Base-by-base conservation (phyloP, 257 asterid species). In the Lavandula angustifolia region DNA sequence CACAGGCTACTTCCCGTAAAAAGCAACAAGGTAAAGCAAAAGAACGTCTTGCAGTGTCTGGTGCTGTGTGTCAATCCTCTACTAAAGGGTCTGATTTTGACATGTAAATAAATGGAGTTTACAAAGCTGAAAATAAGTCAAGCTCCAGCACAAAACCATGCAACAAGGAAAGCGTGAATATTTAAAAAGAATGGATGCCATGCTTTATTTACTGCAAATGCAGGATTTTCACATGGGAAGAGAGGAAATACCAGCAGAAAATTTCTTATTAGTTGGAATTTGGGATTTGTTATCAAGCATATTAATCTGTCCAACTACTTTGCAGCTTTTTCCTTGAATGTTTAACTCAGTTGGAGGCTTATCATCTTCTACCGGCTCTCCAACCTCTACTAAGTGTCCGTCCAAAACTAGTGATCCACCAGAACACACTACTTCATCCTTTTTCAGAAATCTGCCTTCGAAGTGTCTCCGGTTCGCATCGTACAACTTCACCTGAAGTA, bases 311-410 rank as follows among this genome's bases (percentile, higher is more conserved):
- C 63, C 80, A 49, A 63, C 67, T 54, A 41, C 34, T 29, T 42
- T 31, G 67, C 58, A 61, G 66, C 63, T 67, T 69, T 46, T 70
- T 52, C 73, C 78, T 32, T 70, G 81, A 58, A 60, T 38, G 17
- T 57, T 72, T 22, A 61, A 49, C 71, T 79, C 80, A 44, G 62
- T 62, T 68, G 32, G 77, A 58, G 79, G 77, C 60, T 78, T 81
- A 40, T 68, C 69, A 59, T 69, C 83, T 61, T 53, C 80, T 78
- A 79, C 83, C 49, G 60, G 57, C 72, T 81, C 89, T 70, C 86
- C 97, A 64, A 91, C 74, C 53, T 91, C 95, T 31, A 85, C 95
- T 66, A 82, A 69, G 79, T 85, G 78, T 53, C 94, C 88, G 27
- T 81, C 94, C 70, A 88, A 69, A 43, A 71, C 40, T 27, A 91